Base-by-base conservation (phyloP, 2,329 filamentous ascomycete species). In the Fusarium fujikuroi region DNA sequence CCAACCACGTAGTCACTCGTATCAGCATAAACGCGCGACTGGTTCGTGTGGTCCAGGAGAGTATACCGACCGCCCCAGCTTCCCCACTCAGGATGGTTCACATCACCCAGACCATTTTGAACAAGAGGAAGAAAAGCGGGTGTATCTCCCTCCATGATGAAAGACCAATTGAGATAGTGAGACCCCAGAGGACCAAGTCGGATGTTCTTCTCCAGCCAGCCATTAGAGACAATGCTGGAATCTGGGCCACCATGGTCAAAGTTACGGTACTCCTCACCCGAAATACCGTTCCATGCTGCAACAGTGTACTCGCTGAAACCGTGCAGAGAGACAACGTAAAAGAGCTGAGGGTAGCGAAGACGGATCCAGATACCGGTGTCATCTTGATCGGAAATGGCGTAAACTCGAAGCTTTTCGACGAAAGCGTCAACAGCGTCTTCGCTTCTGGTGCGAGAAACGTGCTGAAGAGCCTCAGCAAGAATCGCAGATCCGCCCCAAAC, bases 331-430 rank as follows among this genome's bases (percentile, higher is more conserved):
- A 79, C 81, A 25, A 90, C 88, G 75, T 88, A 90, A 67, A 88
- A 86, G 1, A 90, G 75, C 11, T 86, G 84, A 0, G 89, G 87
- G 60, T 85, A 90, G 3, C 83, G 84, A 28, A 80, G 76, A 5
- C 89, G 85, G 30, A 91, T 86, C 88, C 87, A 90, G 1, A 84
- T 77, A 0, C 87, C 88, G 0, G 86, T 85, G 58, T 91, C 85
- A 56, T 90, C 88, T 68, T 90, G 88, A 69, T 90, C 89, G 5
- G 87, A 89, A 59, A 90, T 89, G 18, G 87, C 80, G 71, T 89
- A 89, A 12, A 89, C 82, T 3, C 86, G 81, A 1, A 89, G 74
- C 60, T 84, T 85, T 1, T 78, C 69, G 0, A 82, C 79, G 14
- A 88, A 81, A 0, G 60, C 64, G 0, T 79, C 75, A 0, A 82